Conservation (phyloP, 2,329 filamentous ascomycete genomes). For the Pseudogymnoascus sp. region DNA sequence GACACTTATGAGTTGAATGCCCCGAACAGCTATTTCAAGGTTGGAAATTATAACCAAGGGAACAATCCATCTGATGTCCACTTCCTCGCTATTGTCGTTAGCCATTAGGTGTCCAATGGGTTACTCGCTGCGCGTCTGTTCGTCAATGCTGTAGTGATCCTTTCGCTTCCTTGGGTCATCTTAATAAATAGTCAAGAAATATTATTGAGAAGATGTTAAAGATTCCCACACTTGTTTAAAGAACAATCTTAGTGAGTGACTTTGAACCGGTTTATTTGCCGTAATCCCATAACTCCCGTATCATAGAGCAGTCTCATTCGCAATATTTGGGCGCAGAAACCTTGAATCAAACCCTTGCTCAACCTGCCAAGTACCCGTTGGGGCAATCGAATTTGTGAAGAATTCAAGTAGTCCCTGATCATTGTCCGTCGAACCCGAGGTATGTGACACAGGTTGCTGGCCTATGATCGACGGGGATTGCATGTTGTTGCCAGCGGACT, state of each 20-base stretch:
- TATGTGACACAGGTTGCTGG: neutral
- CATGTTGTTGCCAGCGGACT: neutral
- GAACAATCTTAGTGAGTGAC: neutral
- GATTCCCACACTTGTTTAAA: neutral
- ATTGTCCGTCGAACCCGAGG: neutral
- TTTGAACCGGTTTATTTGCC: neutral
- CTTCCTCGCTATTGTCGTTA: constrained; percentile 10
- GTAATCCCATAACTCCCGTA: neutral
- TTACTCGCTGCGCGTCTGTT: neutral
- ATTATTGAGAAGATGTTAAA: neutral
- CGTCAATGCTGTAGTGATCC: neutral
- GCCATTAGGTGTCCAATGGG: neutral
- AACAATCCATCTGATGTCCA: constrained; percentile 21
- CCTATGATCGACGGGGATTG: neutral
- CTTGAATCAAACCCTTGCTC: neutral
- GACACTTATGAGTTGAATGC: constrained; percentile 24
- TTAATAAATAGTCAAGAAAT: neutral
- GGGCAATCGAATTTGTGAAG: neutral
- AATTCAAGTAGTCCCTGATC: neutral
- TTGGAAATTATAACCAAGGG: constrained; percentile 32
- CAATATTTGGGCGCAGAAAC: neutral
- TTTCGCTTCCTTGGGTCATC: neutral
- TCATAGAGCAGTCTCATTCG: neutral
- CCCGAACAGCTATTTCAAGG: constrained; percentile 32
- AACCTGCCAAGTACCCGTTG: neutral